Conservation (phyloP, 768 basidiomycete species). For the Mycena metata region DNA sequence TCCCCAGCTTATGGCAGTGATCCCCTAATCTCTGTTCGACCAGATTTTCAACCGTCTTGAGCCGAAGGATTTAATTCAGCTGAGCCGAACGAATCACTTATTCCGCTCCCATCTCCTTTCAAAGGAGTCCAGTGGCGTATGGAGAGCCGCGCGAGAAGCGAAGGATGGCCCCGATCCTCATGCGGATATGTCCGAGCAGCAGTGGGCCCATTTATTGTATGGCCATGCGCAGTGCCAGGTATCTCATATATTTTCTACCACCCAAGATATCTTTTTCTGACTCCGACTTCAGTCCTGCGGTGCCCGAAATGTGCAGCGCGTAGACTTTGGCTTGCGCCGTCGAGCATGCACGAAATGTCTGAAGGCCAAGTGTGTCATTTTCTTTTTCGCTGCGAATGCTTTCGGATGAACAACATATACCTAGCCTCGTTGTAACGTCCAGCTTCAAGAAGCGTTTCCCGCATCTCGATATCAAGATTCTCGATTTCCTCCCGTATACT, state of each 20-base stretch:
- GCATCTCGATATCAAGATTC: constrained; percentile 41
- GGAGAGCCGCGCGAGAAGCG: constrained; percentile 39
- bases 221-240: constrained; percentile 39
- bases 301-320: constrained; percentile 30
- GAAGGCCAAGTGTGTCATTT: constrained; percentile 36
- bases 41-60: constrained; percentile 47
- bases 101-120: constrained; percentile 46
- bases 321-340: constrained; percentile 38
- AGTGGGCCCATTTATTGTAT: constrained; percentile 47
- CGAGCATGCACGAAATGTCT: constrained; percentile 36
- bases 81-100: constrained; percentile 45
- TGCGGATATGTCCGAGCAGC: constrained; percentile 42
- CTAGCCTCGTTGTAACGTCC: constrained; percentile 46
- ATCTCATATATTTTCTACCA: neutral
- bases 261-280: neutral
- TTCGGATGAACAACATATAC: neutral
- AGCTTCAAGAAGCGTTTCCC: constrained; percentile 46
- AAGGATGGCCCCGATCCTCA: constrained; percentile 41
- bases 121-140: constrained; percentile 39
- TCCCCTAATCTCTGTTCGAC: neutral
- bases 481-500: constrained; percentile 49
- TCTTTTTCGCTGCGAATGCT: neutral
- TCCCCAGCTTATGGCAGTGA: neutral
- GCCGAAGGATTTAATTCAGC: constrained; percentile 48
- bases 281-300: constrained; percentile 29